Conservation (phyloP, 805 yeast species). For the Saccharomycopsis fibuligera region DNA sequence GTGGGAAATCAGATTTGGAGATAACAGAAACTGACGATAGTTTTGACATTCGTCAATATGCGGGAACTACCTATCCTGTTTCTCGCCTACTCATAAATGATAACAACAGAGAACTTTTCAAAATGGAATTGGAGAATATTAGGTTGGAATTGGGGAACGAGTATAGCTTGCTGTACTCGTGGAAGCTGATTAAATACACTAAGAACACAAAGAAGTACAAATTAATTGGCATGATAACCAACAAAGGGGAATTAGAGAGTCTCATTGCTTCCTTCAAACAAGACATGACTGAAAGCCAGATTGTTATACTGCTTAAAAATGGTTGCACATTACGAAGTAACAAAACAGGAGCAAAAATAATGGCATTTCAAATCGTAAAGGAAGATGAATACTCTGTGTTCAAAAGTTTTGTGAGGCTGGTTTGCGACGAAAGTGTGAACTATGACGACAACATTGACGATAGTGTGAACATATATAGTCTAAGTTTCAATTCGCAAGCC, state of each 20-base stretch:
- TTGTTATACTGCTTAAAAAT: not conserved
- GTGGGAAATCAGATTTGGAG: not conserved
- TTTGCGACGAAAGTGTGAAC: not conserved
- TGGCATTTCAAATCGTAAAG: not conserved
- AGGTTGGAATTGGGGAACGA: conserved; percentile 10
- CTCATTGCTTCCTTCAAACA: not conserved
- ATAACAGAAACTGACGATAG: not conserved
- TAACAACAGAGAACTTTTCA: conserved; percentile 1
- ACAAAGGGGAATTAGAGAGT: not conserved
- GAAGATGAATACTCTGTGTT: not conserved
- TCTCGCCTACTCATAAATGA: not conserved
- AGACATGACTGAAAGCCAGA: not conserved
- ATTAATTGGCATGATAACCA: not conserved
- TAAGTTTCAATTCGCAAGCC: not conserved
- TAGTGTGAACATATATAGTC: not conserved
- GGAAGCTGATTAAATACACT: conserved; percentile 1
- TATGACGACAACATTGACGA: not conserved
- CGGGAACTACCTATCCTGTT: not conserved
- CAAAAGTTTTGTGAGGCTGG: not conserved
- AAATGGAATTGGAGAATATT: conserved; percentile 8
- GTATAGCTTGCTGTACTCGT: conserved; percentile 4
- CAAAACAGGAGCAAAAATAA: not conserved
- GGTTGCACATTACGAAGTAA: not conserved
- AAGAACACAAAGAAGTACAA: not conserved
- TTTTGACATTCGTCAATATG: not conserved